These are phyloP conservation scores for Kodamaea sp. DNA, from an alignment of 1,139 yeast genomes.

Conservation along the genomic window DNA sequence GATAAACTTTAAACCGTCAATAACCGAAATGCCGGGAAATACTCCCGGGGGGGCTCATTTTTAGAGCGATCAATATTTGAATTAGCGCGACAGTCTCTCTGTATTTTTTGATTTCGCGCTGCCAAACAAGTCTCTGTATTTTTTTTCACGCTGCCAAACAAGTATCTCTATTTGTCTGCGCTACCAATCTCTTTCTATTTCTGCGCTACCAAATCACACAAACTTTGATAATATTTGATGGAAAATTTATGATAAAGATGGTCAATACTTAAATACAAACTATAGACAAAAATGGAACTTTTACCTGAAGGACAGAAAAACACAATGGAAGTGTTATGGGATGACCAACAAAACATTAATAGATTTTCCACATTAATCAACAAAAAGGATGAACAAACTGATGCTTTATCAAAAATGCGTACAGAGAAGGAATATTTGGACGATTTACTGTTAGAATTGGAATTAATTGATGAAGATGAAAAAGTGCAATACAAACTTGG, in stretches of 20 bases:
- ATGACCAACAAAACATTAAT: constrained; percentile 86
- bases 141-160: too few species aligned
- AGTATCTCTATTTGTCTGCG: too few species aligned
- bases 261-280: neutral
- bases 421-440: constrained; percentile 85
- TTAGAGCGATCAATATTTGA: too few species aligned
- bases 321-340: constrained; percentile 76
- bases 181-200: too few species aligned
- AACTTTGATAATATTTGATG: neutral
- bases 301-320: constrained; percentile 67
- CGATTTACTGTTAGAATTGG: constrained; percentile 81
- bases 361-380: constrained; percentile 78
- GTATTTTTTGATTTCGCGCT: too few species aligned
- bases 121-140: too few species aligned
- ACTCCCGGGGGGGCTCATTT: too few species aligned
- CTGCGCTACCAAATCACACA: neutral
- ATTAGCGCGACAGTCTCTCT: too few species aligned
- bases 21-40: too few species aligned
- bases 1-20: too few species aligned
- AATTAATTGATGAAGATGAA: constrained; percentile 78
- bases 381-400: constrained; percentile 56
- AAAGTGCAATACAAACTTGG: constrained; percentile 68
- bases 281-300: constrained; percentile 38
- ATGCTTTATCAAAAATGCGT: constrained; percentile 46
- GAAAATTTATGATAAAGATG: neutral